phyloP scores from a whole-genome alignment of 306 rosid genomes.

The Vachellia pachyceras region DNA sequence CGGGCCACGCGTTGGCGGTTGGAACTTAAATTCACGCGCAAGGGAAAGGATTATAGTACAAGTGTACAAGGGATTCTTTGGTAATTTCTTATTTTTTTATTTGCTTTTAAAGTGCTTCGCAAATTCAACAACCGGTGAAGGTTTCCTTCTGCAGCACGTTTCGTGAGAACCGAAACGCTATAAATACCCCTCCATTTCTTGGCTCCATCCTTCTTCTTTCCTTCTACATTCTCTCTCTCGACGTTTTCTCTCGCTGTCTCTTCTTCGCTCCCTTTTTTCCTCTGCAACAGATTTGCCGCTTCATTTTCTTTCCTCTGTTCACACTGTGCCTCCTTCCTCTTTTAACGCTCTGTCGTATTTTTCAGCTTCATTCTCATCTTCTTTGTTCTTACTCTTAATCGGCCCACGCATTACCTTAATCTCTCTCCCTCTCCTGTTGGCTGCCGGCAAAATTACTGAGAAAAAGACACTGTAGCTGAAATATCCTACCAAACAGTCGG shows the following conservation, averaged over 20 bases:
- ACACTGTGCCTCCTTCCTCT: background rate
- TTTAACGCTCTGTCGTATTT: constrained; percentile 11
- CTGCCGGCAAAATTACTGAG: constrained; percentile 40
- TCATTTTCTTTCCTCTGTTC: constrained; percentile 32
- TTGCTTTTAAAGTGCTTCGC: constrained; percentile 35
- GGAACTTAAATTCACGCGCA: background rate
- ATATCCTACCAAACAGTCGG: constrained; percentile 31
- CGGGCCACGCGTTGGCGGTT: background rate
- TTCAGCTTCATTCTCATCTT: no score
- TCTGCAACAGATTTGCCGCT: constrained; percentile 29
- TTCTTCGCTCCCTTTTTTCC: constrained; percentile 7
- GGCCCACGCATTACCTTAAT: constrained; percentile 26
- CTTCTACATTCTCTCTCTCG: background rate
- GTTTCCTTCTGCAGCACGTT: constrained; percentile 51
- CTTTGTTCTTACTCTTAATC: background rate
- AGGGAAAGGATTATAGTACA: background rate
- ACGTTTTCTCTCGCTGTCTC: background rate
- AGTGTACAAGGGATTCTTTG: background rate
- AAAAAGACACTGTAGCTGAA: constrained; percentile 12
- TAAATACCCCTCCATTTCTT: constrained; percentile 43
- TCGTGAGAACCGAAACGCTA: constrained; percentile 44
- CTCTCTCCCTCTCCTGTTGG: constrained; percentile 40
- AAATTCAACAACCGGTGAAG: constrained; percentile 48
- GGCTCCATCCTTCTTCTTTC: background rate
- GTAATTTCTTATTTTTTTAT: background rate